These are phyloP conservation scores for Tuber microsphaerosporum DNA, from an alignment of 495 filamentous ascomycete genomes.

Conservation along the genomic window DNA sequence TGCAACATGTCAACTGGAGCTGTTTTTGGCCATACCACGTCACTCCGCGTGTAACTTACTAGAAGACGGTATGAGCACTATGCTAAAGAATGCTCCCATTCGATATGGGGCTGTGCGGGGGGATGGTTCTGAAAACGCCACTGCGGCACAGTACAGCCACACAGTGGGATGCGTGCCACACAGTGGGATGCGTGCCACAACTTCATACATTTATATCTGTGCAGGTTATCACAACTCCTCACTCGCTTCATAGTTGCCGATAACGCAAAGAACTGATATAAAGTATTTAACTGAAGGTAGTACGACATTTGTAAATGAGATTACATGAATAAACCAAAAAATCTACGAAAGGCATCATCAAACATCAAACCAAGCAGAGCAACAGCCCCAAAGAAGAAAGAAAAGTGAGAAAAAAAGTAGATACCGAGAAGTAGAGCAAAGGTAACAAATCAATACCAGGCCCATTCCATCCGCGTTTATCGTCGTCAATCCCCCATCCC, in stretches of 20 bases:
- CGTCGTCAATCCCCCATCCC: background rate
- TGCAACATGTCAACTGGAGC: background rate
- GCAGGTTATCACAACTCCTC: background rate
- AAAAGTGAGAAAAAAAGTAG: background rate
- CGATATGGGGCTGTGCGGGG: background rate
- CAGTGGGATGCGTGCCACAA: background rate
- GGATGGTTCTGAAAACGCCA: background rate
- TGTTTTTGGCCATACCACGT: background rate
- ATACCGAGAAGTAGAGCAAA: background rate
- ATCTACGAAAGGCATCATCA: slow-evolving; percentile 1
- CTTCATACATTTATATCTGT: background rate
- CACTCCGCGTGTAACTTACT: background rate
- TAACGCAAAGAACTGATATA: background rate
- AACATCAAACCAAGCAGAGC: background rate
- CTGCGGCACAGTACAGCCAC: background rate
- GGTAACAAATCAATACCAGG: background rate
- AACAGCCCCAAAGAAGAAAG: background rate
- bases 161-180: background rate
- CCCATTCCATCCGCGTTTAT: background rate
- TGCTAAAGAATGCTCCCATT: background rate
- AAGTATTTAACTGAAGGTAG: background rate
- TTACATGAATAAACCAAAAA: background rate
- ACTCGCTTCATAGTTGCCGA: background rate
- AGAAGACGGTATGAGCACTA: background rate
- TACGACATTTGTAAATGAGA: background rate